These are phyloP conservation scores for Saccharomyces hybrid DNA, from an alignment of 1,139 yeast species.

Conservation along the genomic window DNA sequence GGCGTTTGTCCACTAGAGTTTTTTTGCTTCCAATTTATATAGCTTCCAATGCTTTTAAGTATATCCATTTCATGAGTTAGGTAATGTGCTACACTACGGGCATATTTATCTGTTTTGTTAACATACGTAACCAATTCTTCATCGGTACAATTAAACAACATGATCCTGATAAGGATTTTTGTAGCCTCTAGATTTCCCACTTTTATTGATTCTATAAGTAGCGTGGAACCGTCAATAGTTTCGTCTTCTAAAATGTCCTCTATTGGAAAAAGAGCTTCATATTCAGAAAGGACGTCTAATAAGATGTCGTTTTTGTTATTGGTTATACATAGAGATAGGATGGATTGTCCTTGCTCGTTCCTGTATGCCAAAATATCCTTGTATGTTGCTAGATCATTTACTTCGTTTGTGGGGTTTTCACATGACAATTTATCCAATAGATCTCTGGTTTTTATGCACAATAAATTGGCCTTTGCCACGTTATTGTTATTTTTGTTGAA, in stretches of 20 bases:
- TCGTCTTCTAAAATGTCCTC: constrained; percentile 64
- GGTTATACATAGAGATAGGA: constrained; percentile 47
- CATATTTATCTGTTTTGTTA: constrained; percentile 42
- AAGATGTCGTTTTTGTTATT: constrained; percentile 41
- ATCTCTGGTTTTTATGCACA: constrained; percentile 4
- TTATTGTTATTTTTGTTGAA: constrained; percentile 7
- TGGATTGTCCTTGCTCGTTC: constrained; percentile 60
- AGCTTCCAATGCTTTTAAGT: constrained; percentile 48
- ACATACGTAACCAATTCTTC: constrained; percentile 45
- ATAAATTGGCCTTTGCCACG: constrained; percentile 5
- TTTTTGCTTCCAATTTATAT: constrained; percentile 60
- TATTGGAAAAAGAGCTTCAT: constrained; percentile 45
- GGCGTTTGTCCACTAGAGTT: constrained; percentile 77
- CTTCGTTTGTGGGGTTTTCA: constrained; percentile 30
- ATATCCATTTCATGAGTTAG: constrained; percentile 52
- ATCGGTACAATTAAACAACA: constrained; percentile 39
- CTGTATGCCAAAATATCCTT: constrained; percentile 36
- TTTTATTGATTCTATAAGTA: constrained; percentile 55
- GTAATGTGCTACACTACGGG: constrained; percentile 66
- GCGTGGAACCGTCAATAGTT: constrained; percentile 45
- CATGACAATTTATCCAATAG: constrained; percentile 14
- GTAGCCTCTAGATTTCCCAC: constrained; percentile 46
- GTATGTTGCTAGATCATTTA: constrained; percentile 17
- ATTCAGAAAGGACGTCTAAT: constrained; percentile 37
- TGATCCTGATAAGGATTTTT: constrained; percentile 40